Conservation (phyloP, 345 rosid species). For the Eucalyptus regnans region DNA sequence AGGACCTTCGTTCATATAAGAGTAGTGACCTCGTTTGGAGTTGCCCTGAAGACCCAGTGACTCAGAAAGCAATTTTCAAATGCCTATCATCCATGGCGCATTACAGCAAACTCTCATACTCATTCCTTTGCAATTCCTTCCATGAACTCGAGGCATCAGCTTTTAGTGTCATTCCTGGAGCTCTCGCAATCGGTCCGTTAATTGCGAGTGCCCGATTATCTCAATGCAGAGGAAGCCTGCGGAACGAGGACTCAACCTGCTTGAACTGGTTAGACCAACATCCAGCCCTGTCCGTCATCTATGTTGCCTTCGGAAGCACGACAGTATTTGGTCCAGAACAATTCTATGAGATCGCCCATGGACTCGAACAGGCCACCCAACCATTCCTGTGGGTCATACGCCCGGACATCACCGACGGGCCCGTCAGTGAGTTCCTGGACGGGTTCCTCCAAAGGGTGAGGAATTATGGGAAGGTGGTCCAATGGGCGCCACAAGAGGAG, state of each 20-base stretch:
- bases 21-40: neutral
- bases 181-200: slow-evolving; percentile 22
- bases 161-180: neutral
- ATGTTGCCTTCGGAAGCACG: slow-evolving; percentile 38
- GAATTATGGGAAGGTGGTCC: neutral
- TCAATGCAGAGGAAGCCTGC: neutral
- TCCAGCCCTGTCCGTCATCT: slow-evolving; percentile 17
- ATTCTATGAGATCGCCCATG: slow-evolving; percentile 22
- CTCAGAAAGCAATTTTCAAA: neutral
- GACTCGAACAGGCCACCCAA: slow-evolving; percentile 6
- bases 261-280: slow-evolving; percentile 33
- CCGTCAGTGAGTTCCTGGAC: neutral
- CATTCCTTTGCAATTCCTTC: slow-evolving; percentile 4
- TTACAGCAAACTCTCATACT: neutral
- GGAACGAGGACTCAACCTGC: slow-evolving; percentile 16
- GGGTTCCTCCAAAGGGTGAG: slow-evolving; percentile 2
- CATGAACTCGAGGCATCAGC: neutral
- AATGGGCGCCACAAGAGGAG: slow-evolving; percentile 15
- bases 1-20: neutral
- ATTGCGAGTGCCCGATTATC: neutral
- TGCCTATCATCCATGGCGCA: neutral
- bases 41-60: neutral
- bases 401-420: neutral
- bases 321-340: slow-evolving; percentile 4
- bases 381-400: slow-evolving; percentile 28